Conservation (phyloP, 768 basidiomycete species). For the Boletus barrowsii region DNA sequence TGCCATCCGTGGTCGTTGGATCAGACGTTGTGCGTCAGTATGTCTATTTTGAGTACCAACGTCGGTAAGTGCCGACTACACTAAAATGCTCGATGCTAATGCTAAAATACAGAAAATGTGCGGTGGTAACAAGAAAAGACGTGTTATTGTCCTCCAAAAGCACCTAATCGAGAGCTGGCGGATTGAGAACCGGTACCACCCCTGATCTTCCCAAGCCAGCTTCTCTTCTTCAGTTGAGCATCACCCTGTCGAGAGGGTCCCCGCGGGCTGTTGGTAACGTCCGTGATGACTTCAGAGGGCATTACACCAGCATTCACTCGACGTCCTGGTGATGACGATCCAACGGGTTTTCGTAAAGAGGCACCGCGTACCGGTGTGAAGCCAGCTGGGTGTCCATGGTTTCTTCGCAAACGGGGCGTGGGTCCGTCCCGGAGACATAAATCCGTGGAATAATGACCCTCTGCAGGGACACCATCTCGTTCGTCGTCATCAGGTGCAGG, state of each 20-base stretch:
- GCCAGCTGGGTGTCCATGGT: constrained; percentile 57
- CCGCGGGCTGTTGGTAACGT: constrained; percentile 69
- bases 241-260: constrained; percentile 21
- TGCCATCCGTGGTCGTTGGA: constrained; percentile 45
- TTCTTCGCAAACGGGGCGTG: constrained; percentile 57
- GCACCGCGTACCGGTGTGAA: constrained; percentile 70
- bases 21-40: neutral
- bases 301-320: constrained; percentile 39
- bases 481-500: constrained; percentile 79
- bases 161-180: constrained; percentile 17
- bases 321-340: constrained; percentile 49
- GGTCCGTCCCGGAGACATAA: constrained; percentile 41
- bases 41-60: neutral
- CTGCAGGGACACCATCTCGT: constrained; percentile 54
- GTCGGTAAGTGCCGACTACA: constrained; percentile 22
- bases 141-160: constrained; percentile 25
- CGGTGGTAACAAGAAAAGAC: constrained; percentile 10
- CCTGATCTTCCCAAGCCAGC: constrained; percentile 73
- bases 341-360: constrained; percentile 31
- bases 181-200: constrained; percentile 32
- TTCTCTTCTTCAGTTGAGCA: constrained; percentile 45
- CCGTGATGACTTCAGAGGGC: constrained; percentile 38
- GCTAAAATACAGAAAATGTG: constrained; percentile 15
- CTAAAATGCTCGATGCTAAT: neutral
- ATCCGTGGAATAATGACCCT: constrained; percentile 53